Percentiles rank a stretch among this genome's conserved stretches.
These are phyloP conservation scores for Populus hybrid DNA, from an alignment of 441 rosid genomes.

Conservation along the genomic window DNA sequence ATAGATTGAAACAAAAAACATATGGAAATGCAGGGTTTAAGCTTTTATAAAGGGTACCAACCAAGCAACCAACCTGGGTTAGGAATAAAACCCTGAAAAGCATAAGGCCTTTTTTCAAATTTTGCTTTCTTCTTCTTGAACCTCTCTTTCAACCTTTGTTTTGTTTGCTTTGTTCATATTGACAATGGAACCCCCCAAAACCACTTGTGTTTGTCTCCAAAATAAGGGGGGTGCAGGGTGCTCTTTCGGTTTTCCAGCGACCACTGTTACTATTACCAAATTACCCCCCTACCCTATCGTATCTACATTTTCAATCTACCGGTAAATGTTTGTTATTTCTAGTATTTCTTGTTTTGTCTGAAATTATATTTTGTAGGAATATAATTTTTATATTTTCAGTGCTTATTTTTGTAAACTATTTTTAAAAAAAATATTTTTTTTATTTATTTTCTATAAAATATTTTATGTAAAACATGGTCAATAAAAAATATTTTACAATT, in stretches of 20 bases:
- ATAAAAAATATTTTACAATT: too few species aligned
- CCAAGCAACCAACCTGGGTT: constrained; percentile 6
- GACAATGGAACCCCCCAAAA: background rate
- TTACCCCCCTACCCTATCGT: background rate
- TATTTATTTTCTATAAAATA: too few species aligned
- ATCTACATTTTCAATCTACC: background rate
- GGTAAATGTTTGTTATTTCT: background rate
- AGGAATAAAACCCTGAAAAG: constrained; percentile 20
- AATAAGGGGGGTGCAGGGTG: background rate
- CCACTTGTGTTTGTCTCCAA: background rate
- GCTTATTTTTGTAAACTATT: too few species aligned
- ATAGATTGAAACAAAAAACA: background rate
- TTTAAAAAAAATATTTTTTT: too few species aligned
- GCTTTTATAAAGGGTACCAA: background rate
- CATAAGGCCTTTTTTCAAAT: constrained; percentile 4
- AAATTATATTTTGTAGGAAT: too few species aligned
- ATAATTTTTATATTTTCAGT: too few species aligned
- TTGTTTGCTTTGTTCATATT: constrained; percentile 14
- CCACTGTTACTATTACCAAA: background rate
- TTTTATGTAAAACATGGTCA: too few species aligned
- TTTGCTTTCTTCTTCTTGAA: background rate
- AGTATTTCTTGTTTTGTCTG: too few species aligned
- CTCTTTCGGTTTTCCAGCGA: background rate
- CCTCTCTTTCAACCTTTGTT: background rate
- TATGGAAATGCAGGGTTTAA: constrained; percentile 6